Conservation (phyloP, 495 filamentous ascomycete genomes). For the Xylaria nigripes region DNA sequence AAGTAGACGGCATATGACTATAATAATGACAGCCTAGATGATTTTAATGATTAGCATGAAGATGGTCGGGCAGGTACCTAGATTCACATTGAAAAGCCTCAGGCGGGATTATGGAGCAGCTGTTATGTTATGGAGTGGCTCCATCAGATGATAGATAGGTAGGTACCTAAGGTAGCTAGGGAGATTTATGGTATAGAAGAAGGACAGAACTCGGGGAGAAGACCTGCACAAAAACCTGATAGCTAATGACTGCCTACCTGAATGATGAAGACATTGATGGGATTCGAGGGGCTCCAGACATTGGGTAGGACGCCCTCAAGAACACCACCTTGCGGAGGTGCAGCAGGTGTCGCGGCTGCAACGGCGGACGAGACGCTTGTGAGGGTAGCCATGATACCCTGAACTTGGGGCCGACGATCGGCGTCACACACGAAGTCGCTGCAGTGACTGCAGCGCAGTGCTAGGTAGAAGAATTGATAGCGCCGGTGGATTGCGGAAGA, state of each 20-base stretch:
- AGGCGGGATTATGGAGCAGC: no score
- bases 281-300: conserved; percentile 43
- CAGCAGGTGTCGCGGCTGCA: conserved; percentile 12
- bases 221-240: no score
- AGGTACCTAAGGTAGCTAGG: no score
- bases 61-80: not conserved
- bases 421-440: not conserved
- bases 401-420: not conserved
- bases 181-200: no score
- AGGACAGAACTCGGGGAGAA: no score
- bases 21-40: conserved; percentile 71
- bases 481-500: no score
- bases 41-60: not conserved
- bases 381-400: conserved; percentile 14
- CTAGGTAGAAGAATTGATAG: no score
- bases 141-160: not conserved
- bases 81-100: not conserved
- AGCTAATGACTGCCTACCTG: conserved; percentile 68
- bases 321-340: conserved; percentile 21
- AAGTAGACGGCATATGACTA: conserved; percentile 78
- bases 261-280: conserved; percentile 91
- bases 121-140: not conserved
- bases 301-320: conserved; percentile 25
- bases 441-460: not conserved
- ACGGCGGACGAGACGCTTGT: conserved; percentile 20